Evolutionary conservation across 305 asterid genomes (phyloP), one percentile per base, ranked within the genome.

Genomic region (Rubia tinctorum): DNA sequence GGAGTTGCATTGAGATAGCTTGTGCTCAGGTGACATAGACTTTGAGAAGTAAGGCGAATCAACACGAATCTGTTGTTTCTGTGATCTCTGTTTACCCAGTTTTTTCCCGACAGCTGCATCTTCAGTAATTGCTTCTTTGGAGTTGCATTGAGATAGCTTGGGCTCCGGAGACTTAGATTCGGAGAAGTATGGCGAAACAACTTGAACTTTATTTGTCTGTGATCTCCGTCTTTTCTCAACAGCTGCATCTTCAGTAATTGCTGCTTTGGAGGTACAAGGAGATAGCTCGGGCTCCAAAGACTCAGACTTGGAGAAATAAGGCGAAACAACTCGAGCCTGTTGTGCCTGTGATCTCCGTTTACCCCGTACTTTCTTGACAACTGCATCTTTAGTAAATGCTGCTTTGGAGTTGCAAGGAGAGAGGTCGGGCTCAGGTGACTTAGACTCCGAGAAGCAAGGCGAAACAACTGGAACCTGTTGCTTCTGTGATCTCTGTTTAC

Each of bases 31-130:
- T 30, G 34, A 53, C 71, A 11, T 8, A 49, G 80, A 58, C 10
- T 71, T 77, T 30, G 58, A 58, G 73, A 75, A 81, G 65, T 68
- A 75, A 71, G 74, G 82, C 4, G 85, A 81, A 58, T 68, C 76
- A 61, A 78, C 67, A 71, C 51, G 70, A 81, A 62, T 80, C 59
- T 72, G 55, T 8, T 69, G 15, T 25, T 55, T 49, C 51, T 70
- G 70, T 66, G 62, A 14, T 66, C 66, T 76, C 25, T 68, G 60
- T 44, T 53, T 47, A 69, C 68, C 42, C 30, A 6, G 27, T 53
- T 68, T 65, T 63, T 40, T 79, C 70, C 15, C 47, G 49, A 37
- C 62, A 30, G 49, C 14, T 3, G 70, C 67, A n/a, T 42, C 30
- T 34, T 60, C 69, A 42, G 18, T 47, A 59, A 49, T 47, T 69